phyloP scores from a whole-genome alignment of 1,139 yeast species.

The Saccharomycopsis phalli region DNA sequence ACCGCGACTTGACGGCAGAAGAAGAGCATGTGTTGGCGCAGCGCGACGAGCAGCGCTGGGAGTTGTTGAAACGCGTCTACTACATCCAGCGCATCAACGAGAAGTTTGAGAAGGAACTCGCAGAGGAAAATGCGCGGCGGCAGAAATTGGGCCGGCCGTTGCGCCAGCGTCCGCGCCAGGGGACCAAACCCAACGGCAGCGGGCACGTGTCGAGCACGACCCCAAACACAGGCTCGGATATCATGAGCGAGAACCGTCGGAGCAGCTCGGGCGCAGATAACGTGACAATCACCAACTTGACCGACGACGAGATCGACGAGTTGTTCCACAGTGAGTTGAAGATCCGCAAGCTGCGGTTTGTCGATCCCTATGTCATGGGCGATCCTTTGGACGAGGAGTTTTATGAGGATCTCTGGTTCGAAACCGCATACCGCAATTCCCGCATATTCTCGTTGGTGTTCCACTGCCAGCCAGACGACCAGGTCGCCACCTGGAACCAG shows the following conservation, averaged over 20 bases:
- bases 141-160: conserved; percentile 17
- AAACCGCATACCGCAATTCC: conserved; percentile 79
- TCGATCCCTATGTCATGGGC: conserved; percentile 81
- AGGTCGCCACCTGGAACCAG: conserved; percentile 81
- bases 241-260: too few species aligned
- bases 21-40: conserved; percentile 37
- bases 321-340: conserved; percentile 34
- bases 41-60: conserved; percentile 54
- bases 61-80: conserved; percentile 56
- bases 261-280: conserved; percentile 11
- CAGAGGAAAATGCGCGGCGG: conserved; percentile 24
- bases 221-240: background rate
- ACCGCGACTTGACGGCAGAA: conserved; percentile 31
- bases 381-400: conserved; percentile 79
- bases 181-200: background rate
- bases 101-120: conserved; percentile 32
- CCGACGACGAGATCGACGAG: conserved; percentile 38
- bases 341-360: conserved; percentile 35
- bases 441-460: conserved; percentile 74
- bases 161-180: background rate
- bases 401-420: conserved; percentile 82
- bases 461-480: conserved; percentile 91
- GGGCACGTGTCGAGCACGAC: background rate
- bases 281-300: conserved; percentile 40
- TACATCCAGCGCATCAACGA: conserved; percentile 59